Evolutionary conservation across 257 asterid species (phyloP).

Genomic region (Cynanchum wilfordii): DNA sequence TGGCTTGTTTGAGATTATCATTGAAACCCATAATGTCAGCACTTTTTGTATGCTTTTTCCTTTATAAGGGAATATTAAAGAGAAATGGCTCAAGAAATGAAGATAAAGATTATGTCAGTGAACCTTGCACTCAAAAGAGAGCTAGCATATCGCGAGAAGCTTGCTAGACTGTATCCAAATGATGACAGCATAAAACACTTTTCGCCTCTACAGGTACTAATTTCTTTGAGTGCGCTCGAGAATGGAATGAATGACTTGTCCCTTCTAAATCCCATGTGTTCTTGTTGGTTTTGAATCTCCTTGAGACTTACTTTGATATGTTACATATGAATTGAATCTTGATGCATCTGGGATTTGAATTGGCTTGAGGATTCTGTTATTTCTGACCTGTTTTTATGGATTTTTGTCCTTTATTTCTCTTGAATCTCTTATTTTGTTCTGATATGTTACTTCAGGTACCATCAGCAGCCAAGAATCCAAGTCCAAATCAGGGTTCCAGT

Average conservation of each 20-base stretch:
- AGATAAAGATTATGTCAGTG: constrained; percentile 9
- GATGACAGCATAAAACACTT: neutral
- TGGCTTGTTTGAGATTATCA: neutral
- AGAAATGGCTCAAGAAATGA: constrained; percentile 33
- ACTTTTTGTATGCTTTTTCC: neutral
- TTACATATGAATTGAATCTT: neutral
- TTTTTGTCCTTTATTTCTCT: neutral
- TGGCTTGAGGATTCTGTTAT: neutral
- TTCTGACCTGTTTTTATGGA: neutral
- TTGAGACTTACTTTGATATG: neutral
- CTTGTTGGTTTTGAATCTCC: neutral
- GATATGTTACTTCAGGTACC: constrained; percentile 19
- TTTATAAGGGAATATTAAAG: neutral
- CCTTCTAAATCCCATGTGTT: neutral
- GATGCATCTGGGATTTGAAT: neutral
- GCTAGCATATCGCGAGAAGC: constrained; percentile 22
- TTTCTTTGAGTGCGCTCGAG: neutral
- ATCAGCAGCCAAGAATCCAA: constrained; percentile 4
- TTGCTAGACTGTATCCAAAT: constrained; percentile 13
- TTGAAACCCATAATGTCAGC: neutral
- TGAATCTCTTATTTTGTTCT: neutral
- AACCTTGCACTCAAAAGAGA: constrained; percentile 26
- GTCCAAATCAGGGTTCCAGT: neutral
- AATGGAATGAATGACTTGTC: too few species aligned
- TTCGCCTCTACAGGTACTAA: constrained; percentile 16